A percentile compares a stretch with the other conserved stretches of the same genome.
phyloP scores from a whole-genome alignment of 768 basidiomycete genomes.

The Agrocybe pediades region DNA sequence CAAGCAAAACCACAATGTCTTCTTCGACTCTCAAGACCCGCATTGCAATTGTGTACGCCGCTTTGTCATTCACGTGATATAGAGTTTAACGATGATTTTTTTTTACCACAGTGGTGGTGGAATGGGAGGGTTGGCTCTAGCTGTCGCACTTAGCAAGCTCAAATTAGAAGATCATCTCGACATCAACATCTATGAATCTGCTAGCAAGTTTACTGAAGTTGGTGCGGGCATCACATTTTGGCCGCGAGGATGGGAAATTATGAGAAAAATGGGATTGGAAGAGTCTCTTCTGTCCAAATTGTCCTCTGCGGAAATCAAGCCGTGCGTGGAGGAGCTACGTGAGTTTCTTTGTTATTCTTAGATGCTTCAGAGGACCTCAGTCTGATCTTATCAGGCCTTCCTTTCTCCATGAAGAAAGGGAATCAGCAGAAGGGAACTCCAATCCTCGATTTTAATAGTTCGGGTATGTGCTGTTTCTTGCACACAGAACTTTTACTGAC shows the following conservation, averaged over 20 bases:
- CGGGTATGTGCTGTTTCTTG: background rate
- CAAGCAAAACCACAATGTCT: background rate
- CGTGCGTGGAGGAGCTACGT: background rate
- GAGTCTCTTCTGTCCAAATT: conserved; percentile 7
- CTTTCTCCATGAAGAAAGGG: background rate
- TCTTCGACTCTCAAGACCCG: background rate
- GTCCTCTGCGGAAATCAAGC: background rate
- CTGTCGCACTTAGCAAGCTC: conserved; percentile 13
- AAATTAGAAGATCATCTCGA: conserved; percentile 22
- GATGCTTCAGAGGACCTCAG: background rate
- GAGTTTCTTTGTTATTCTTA: background rate
- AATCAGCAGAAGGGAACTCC: background rate
- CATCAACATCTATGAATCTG: conserved; percentile 47
- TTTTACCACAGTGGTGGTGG: conserved; percentile 32
- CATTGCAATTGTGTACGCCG: conserved; percentile 6
- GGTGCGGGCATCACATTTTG: conserved; percentile 50
- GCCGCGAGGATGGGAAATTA: conserved; percentile 42
- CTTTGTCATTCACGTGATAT: background rate
- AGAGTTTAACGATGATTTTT: background rate
- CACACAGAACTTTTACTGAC: background rate
- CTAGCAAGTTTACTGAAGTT: conserved; percentile 38
- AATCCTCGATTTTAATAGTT: background rate
- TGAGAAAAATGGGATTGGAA: conserved; percentile 40
- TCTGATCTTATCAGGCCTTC: background rate
- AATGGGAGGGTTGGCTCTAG: conserved; percentile 33